Percentiles rank a stretch among this genome's conserved stretches.
phyloP scores from a whole-genome alignment of 2,329 filamentous ascomycete species.

The Hirsutella thompsonii region DNA sequence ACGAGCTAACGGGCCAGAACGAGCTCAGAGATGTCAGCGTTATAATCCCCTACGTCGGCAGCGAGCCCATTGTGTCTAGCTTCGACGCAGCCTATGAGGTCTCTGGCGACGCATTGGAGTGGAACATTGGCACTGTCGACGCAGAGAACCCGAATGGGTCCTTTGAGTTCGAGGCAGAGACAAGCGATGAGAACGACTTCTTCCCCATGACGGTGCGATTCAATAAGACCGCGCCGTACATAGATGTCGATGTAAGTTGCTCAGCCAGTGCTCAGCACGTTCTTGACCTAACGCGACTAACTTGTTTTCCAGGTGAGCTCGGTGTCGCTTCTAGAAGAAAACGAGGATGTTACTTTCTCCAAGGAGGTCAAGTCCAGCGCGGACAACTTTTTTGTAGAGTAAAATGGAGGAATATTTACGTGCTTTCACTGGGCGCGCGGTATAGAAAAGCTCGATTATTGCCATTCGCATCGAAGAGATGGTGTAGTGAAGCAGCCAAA shows the following conservation, averaged over 20 bases:
- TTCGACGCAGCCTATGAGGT: conserved; percentile 94
- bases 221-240: conserved; percentile 70
- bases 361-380: conserved; percentile 69
- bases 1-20: conserved; percentile 77
- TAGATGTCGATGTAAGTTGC: conserved; percentile 80
- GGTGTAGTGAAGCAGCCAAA: no score
- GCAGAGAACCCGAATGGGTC: conserved; percentile 71
- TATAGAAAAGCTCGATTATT: no score
- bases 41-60: conserved; percentile 71
- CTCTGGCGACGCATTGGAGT: conserved; percentile 83
- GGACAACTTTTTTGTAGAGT: conserved; percentile 67
- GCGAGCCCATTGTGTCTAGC: conserved; percentile 79
- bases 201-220: conserved; percentile 96
- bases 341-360: conserved; percentile 69
- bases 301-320: conserved; percentile 38
- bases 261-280: no score
- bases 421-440: no score
- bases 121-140: conserved; percentile 80
- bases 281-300: no score
- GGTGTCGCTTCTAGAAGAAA: conserved; percentile 60
- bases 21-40: conserved; percentile 74
- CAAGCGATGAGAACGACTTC: conserved; percentile 82
- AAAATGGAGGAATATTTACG: conserved; percentile 11
- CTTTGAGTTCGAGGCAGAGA: conserved; percentile 91
- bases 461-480: no score